A percentile compares a stretch with the other conserved stretches of the same genome.
Conservation (phyloP, 805 yeast species). For the Candida stauntonica region DNA sequence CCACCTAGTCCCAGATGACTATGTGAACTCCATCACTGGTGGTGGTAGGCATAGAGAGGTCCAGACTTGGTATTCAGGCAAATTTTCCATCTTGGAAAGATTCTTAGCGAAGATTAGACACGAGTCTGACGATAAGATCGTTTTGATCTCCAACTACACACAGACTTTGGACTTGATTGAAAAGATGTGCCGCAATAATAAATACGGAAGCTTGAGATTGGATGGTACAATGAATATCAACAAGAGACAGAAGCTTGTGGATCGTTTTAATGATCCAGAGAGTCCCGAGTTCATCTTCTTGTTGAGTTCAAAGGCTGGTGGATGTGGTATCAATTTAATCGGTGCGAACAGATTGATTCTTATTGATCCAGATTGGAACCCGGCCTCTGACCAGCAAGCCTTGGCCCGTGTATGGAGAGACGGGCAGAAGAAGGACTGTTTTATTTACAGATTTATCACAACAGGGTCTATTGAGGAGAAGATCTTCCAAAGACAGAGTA, state of each 20-base stretch:
- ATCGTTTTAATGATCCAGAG: constrained; percentile 85
- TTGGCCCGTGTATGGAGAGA: constrained; percentile 98
- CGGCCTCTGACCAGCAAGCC: constrained; percentile 98
- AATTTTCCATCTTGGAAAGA: constrained; percentile 78
- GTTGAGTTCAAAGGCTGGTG: constrained; percentile 95
- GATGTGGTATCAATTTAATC: constrained; percentile 95
- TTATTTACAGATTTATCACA: constrained; percentile 86
- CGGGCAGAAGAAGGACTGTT: constrained; percentile 96
- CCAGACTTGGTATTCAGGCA: constrained; percentile 81
- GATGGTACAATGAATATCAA: constrained; percentile 93
- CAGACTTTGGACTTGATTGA: constrained; percentile 91
- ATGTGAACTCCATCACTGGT: constrained; percentile 38
- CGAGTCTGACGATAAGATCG: constrained; percentile 93
- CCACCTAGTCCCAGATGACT: constrained; percentile 68
- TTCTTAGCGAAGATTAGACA: constrained; percentile 70
- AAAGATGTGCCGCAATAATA: constrained; percentile 67
- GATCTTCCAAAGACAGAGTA: constrained; percentile 91
- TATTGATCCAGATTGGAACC: constrained; percentile 96
- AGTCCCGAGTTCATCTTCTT: constrained; percentile 84
- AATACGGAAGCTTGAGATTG: constrained; percentile 74
- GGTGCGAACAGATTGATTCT: constrained; percentile 91
- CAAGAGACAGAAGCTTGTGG: constrained; percentile 91
- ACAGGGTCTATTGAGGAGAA: constrained; percentile 97
- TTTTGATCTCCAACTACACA: constrained; percentile 89
- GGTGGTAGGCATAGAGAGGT: constrained; percentile 65